phyloP scores from a whole-genome alignment of 1,284 basidiomycete genomes.

The Trichosporon sp. region DNA sequence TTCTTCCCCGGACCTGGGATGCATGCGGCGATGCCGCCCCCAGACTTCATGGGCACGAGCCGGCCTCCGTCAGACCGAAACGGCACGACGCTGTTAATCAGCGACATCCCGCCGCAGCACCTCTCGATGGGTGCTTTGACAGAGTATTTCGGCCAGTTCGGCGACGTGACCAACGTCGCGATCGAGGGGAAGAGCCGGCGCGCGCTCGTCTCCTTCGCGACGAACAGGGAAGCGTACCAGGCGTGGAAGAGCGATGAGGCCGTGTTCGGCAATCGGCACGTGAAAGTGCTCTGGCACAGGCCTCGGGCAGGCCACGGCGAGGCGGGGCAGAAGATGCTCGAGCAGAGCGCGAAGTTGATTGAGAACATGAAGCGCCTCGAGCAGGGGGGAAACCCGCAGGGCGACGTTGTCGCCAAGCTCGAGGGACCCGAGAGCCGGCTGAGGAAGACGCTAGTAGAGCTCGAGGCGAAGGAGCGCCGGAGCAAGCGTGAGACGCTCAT shows the following conservation, averaged over 20 bases:
- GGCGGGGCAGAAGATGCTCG: conserved; percentile 65
- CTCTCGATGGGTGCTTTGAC: conserved; percentile 72
- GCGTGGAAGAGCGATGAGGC: conserved; percentile 92
- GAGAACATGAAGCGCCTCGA: conserved; percentile 54
- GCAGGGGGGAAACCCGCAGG: conserved; percentile 29
- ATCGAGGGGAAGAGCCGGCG: conserved; percentile 68
- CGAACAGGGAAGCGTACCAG: conserved; percentile 75
- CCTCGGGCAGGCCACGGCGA: conserved; percentile 82
- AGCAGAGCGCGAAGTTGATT: conserved; percentile 66
- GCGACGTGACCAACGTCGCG: conserved; percentile 86
- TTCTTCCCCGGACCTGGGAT: conserved; percentile 14
- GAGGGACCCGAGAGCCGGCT: conserved; percentile 34
- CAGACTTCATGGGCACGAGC: conserved; percentile 18
- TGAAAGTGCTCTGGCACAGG: conserved; percentile 89
- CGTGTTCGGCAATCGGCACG: conserved; percentile 87
- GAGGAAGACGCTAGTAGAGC: conserved; percentile 37
- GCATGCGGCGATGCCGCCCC: conserved; percentile 3
- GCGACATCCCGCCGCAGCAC: conserved; percentile 83
- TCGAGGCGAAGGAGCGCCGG: conserved; percentile 57
- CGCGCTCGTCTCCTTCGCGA: conserved; percentile 79
- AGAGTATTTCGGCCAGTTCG: conserved; percentile 87
- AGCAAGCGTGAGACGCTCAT: conserved; percentile 75
- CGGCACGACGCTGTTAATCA: conserved; percentile 83
- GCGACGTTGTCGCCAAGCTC: conserved; percentile 26
- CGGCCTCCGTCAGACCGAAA: conserved; percentile 52